Evolutionary conservation across 441 rosid genomes (phyloP).

Genomic region (Aquilaria agallochum): DNA sequence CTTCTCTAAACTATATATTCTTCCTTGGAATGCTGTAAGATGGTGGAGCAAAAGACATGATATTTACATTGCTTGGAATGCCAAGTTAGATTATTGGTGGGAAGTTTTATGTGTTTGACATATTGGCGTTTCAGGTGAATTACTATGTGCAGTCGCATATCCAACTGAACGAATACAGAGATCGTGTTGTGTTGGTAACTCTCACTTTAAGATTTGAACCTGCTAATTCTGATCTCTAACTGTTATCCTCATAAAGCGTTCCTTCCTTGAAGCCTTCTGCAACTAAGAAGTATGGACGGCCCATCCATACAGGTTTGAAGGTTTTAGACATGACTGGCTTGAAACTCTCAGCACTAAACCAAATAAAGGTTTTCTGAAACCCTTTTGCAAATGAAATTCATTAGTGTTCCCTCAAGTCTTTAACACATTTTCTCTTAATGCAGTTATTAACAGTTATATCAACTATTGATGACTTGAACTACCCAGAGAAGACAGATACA

Average conservation of each 20-base stretch:
- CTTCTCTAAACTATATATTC: no score
- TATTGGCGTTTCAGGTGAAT: constrained; percentile 38
- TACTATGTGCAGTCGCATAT: constrained; percentile 74
- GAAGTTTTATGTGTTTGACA: constrained; percentile 5
- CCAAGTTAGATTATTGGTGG: not conserved
- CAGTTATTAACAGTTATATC: constrained; percentile 61
- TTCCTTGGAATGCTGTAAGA: no score
- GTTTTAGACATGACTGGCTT: constrained; percentile 79
- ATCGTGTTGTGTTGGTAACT: constrained; percentile 62
- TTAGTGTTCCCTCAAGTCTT: no score
- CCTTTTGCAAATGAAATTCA: not conserved
- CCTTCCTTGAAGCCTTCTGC: constrained; percentile 45
- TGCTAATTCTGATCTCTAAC: not conserved
- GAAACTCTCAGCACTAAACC: constrained; percentile 62
- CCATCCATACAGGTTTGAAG: constrained; percentile 55
- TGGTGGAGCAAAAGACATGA: not conserved
- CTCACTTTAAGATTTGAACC: constrained; percentile 6
- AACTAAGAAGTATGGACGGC: constrained; percentile 45
- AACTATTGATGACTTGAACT: constrained; percentile 68
- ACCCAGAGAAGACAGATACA: constrained; percentile 73
- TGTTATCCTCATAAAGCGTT: constrained; percentile 9
- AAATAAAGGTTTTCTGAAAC: constrained; percentile 38
- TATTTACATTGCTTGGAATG: not conserved
- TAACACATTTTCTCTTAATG: constrained; percentile 5
- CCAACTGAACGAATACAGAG: constrained; percentile 76